Percentiles rank a stretch among this genome's conserved stretches.
Evolutionary conservation across 73 alveolate genomes (phyloP).

Genomic region (Paramecium octaurelia): DNA sequence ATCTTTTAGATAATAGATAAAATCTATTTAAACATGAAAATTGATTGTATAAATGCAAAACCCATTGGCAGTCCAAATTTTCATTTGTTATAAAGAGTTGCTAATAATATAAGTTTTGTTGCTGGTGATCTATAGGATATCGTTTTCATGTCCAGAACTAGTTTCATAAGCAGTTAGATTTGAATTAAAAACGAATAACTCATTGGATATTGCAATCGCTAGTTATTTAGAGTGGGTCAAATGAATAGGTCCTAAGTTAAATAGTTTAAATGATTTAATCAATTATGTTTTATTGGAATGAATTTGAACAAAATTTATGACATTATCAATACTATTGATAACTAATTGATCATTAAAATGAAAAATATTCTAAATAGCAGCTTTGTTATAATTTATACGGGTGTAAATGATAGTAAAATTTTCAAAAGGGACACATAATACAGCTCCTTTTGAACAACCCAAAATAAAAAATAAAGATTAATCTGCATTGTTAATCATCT

Average conservation of each 20-base stretch:
- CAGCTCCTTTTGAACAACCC: slow-evolving; percentile 20
- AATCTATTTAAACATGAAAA: slow-evolving; percentile 9
- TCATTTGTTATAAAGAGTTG: not conserved
- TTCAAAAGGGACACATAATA: not conserved
- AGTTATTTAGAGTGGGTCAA: not conserved
- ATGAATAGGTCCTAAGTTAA: not conserved
- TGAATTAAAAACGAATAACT: not conserved
- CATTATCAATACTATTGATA: not conserved
- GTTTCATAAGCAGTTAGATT: not conserved
- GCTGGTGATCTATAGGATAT: not conserved
- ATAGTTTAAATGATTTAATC: not conserved
- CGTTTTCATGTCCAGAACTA: not conserved
- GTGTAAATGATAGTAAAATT: not conserved
- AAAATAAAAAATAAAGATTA: not conserved
- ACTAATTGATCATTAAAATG: not conserved
- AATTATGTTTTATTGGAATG: not conserved
- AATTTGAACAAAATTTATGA: not conserved
- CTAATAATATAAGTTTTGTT: not conserved
- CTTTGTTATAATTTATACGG: not conserved
- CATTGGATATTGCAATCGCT: not conserved
- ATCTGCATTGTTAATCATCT: not conserved
- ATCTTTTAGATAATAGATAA: not conserved
- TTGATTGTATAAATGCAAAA: not conserved
- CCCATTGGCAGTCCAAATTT: not conserved
- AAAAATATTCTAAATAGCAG: not conserved